These are phyloP conservation scores for Oryza rufipogon DNA, from an alignment of 176 grass and related monocot genomes.

Conservation along the genomic window DNA sequence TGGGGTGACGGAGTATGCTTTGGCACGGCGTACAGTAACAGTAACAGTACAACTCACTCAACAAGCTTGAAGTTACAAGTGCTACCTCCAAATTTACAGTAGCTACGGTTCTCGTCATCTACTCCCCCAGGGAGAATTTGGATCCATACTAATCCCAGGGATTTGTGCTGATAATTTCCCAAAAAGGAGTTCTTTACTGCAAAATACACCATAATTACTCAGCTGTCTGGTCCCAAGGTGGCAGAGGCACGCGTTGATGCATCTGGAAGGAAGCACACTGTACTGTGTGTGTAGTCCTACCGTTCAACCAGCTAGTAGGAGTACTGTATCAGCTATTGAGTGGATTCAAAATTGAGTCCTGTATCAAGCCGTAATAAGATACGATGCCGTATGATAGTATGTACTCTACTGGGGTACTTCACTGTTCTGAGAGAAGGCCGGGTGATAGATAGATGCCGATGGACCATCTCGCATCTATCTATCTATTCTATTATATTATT, in stretches of 20 bases:
- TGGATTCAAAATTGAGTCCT: slow-evolving; percentile 15
- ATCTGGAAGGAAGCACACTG: neutral
- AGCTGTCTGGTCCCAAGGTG: neutral
- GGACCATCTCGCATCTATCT: neutral
- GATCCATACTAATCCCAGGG: too few relatives aligned
- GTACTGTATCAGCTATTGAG: neutral
- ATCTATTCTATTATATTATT: too few relatives aligned
- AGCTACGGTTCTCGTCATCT: neutral
- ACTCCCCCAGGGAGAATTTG: too few relatives aligned
- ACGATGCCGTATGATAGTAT: neutral
- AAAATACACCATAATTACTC: neutral
- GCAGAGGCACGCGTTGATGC: neutral
- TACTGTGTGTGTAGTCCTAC: neutral
- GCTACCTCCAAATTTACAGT: neutral
- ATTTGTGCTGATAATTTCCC: neutral
- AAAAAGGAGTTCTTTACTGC: neutral
- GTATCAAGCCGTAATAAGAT: neutral
- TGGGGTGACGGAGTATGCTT: slow-evolving; percentile 7
- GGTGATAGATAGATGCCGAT: neutral
- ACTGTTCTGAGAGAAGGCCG: neutral
- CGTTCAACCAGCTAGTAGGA: too few relatives aligned
- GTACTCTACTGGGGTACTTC: neutral
- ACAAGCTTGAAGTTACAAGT: too few relatives aligned
- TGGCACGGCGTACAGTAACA: neutral
- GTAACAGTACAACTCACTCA: too few relatives aligned